Percentiles rank a stretch among this genome's conserved stretches.
Conservation (phyloP, 2,329 filamentous ascomycete genomes). For the Exophiala mesophila region DNA sequence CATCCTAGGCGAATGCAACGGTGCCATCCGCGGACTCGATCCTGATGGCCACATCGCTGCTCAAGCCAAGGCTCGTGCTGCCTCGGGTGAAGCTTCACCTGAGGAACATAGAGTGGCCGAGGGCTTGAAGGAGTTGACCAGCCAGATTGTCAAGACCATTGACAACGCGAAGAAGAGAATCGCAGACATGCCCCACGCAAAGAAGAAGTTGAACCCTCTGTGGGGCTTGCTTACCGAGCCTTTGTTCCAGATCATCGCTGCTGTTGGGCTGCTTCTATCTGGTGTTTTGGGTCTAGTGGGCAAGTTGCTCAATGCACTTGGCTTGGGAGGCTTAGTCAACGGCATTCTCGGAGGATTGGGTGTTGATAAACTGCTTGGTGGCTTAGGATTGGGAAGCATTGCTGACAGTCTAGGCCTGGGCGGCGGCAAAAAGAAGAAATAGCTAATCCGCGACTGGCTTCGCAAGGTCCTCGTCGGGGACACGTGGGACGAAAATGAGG, state of each 20-base stretch:
- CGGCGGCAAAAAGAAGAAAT: conserved; percentile 50
- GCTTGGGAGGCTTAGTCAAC: conserved; percentile 75
- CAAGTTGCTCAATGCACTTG: conserved; percentile 71
- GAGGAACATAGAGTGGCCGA: conserved; percentile 85
- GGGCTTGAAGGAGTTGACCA: conserved; percentile 76
- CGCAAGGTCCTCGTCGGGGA: neutral
- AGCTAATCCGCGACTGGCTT: neutral
- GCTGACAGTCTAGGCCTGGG: conserved; percentile 50
- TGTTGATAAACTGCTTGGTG: conserved; percentile 67
- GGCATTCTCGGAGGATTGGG: conserved; percentile 72
- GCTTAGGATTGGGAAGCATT: conserved; percentile 60
- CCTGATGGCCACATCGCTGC: conserved; percentile 81
- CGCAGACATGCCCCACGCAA: conserved; percentile 84
- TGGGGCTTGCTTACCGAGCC: conserved; percentile 81
- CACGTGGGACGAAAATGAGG: neutral
- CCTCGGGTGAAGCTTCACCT: conserved; percentile 68
- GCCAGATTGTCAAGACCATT: conserved; percentile 73
- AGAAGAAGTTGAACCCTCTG: conserved; percentile 89
- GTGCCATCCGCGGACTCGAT: conserved; percentile 78
- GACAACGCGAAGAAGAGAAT: conserved; percentile 86
- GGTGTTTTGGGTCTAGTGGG: conserved; percentile 84
- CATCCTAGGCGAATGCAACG: conserved; percentile 81
- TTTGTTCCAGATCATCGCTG: conserved; percentile 85
- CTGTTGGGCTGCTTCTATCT: conserved; percentile 73
- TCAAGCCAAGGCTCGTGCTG: conserved; percentile 76